phyloP scores from a whole-genome alignment of 2,329 filamentous ascomycete species.

The Colletotrichum siamense region DNA sequence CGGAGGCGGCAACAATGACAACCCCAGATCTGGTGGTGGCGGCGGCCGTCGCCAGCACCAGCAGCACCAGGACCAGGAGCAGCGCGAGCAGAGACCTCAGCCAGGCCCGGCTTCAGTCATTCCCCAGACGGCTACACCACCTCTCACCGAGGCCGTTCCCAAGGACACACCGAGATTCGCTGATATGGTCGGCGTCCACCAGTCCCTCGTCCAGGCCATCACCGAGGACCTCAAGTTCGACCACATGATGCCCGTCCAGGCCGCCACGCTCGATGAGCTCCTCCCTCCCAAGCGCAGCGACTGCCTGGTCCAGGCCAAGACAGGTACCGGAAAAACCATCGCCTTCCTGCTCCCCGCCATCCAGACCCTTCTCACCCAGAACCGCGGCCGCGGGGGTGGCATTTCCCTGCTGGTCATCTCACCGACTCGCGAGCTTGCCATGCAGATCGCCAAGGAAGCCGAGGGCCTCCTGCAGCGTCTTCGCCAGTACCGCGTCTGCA shows the following conservation, averaged over 20 bases:
- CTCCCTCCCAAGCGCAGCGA: slow-evolving; percentile 51
- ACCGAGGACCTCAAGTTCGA: slow-evolving; percentile 54
- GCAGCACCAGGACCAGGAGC: not conserved
- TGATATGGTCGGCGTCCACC: slow-evolving; percentile 50
- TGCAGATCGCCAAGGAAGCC: slow-evolving; percentile 76
- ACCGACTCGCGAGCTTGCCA: slow-evolving; percentile 73
- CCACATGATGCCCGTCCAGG: slow-evolving; percentile 62
- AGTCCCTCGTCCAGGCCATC: slow-evolving; percentile 52
- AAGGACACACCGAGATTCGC: slow-evolving; percentile 51
- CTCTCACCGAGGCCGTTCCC: slow-evolving; percentile 42
- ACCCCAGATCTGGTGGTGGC: not conserved
- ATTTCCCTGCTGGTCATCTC: slow-evolving; percentile 71
- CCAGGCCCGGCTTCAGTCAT: not conserved
- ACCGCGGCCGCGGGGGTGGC: slow-evolving; percentile 36
- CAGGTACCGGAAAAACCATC: slow-evolving; percentile 85
- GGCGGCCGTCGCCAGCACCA: not conserved
- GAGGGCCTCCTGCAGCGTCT: slow-evolving; percentile 73
- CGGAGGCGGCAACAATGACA: not conserved
- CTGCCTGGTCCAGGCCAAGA: slow-evolving; percentile 81
- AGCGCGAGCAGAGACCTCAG: not conserved
- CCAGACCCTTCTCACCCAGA: slow-evolving; percentile 69
- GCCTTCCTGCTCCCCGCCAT: slow-evolving; percentile 86
- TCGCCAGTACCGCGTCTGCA: slow-evolving; percentile 75
- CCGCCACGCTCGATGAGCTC: slow-evolving; percentile 54
- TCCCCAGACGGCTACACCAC: slow-evolving; percentile 30